Conservation (phyloP, 257 asterid genomes). For the Petrea volubilis region DNA sequence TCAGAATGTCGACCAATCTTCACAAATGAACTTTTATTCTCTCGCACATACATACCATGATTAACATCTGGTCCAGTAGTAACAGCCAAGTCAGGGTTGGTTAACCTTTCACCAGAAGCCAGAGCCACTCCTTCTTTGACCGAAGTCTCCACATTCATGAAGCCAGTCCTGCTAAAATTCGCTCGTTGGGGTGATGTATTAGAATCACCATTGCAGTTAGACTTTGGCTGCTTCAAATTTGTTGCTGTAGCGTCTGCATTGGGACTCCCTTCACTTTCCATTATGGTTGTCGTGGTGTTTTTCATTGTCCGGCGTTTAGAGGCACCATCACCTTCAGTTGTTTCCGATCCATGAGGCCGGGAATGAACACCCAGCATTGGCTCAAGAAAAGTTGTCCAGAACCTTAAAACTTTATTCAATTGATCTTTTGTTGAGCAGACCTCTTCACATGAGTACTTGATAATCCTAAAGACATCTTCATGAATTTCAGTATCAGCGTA, state of each 20-base stretch:
- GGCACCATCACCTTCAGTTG: conserved; percentile 50
- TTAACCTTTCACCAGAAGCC: conserved; percentile 49
- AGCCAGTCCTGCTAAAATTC: conserved; percentile 43
- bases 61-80: conserved; percentile 43
- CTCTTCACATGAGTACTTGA: conserved; percentile 90
- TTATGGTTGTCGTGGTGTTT: conserved; percentile 35
- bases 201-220: conserved; percentile 57
- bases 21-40: conserved; percentile 19
- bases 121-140: conserved; percentile 47
- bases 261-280: conserved; percentile 70
- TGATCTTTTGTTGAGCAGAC: conserved; percentile 95
- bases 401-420: conserved; percentile 68
- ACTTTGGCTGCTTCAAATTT: conserved; percentile 52
- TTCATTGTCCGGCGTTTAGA: conserved; percentile 41
- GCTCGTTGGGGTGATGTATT: conserved; percentile 45
- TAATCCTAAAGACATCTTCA: conserved; percentile 79
- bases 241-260: conserved; percentile 40
- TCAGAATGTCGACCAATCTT: conserved; percentile 8
- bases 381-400: conserved; percentile 90
- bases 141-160: conserved; percentile 43
- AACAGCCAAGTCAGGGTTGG: conserved; percentile 41
- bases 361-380: conserved; percentile 74
- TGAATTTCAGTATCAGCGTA: conserved; percentile 75
- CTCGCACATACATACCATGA: conserved; percentile 45
- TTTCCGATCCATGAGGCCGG: conserved; percentile 46